Percentiles rank a stretch among this genome's conserved stretches.
These are phyloP conservation scores for Pythium aristosporum DNA, from an alignment of 352 stramenopile genomes.

Conservation along the genomic window DNA sequence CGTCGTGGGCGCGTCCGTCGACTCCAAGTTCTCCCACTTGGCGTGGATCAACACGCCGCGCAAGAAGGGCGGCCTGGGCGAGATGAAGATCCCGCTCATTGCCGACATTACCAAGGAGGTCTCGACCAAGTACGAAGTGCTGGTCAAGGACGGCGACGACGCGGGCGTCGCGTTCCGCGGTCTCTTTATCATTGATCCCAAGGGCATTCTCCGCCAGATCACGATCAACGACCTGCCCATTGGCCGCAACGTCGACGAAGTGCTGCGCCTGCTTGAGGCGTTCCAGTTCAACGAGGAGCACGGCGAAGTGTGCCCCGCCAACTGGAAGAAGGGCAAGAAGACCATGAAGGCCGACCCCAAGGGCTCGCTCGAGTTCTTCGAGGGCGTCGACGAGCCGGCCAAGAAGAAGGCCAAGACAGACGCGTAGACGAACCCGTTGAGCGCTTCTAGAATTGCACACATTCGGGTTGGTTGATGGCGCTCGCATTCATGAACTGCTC, in stretches of 20 bases:
- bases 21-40: slow-evolving; percentile 89
- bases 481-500: too few relatives aligned
- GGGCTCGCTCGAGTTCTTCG: slow-evolving; percentile 19
- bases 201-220: slow-evolving; percentile 81
- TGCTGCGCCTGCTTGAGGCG: slow-evolving; percentile 88
- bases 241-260: slow-evolving; percentile 89
- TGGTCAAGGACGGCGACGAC: slow-evolving; percentile 64
- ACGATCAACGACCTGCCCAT: slow-evolving; percentile 90
- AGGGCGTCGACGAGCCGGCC: slow-evolving; percentile 27
- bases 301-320: slow-evolving; percentile 90
- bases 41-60: slow-evolving; percentile 89
- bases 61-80: slow-evolving; percentile 87
- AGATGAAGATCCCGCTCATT: slow-evolving; percentile 91
- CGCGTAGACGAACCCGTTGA: background rate
- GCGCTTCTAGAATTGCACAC: too few relatives aligned
- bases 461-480: too few relatives aligned
- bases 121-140: slow-evolving; percentile 80
- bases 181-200: slow-evolving; percentile 90
- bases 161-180: slow-evolving; percentile 81
- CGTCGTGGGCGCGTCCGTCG: slow-evolving; percentile 74
- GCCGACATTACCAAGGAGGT: slow-evolving; percentile 90
- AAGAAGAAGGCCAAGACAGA: slow-evolving; percentile 26
- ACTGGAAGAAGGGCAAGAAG: slow-evolving; percentile 81
- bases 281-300: slow-evolving; percentile 93
- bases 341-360: slow-evolving; percentile 66